Evolutionary conservation across 1,284 basidiomycete genomes (phyloP).

Genomic region (Singerocomus inundabilis): DNA sequence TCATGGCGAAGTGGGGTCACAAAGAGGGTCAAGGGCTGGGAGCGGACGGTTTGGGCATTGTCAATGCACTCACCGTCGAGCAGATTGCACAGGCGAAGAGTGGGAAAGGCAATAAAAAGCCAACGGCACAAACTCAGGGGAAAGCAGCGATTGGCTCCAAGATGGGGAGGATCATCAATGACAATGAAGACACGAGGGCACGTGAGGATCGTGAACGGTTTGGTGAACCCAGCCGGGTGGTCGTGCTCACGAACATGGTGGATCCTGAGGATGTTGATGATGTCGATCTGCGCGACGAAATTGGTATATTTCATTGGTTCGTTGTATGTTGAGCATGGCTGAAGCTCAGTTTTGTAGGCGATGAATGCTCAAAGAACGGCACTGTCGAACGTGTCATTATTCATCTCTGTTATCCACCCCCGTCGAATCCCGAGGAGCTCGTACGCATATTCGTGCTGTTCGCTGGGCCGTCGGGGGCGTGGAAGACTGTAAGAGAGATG

Average conservation of each 20-base stretch:
- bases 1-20: slow-evolving; percentile 95
- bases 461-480: slow-evolving; percentile 86
- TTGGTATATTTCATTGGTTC: slow-evolving; percentile 54
- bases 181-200: slow-evolving; percentile 74
- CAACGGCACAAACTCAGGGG: slow-evolving; percentile 29
- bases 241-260: slow-evolving; percentile 87
- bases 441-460: slow-evolving; percentile 87
- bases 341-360: slow-evolving; percentile 47
- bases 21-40: slow-evolving; percentile 91
- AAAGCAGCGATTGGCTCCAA: slow-evolving; percentile 48
- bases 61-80: slow-evolving; percentile 83
- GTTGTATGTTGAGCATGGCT: slow-evolving; percentile 5
- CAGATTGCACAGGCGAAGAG: slow-evolving; percentile 42
- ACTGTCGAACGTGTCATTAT: slow-evolving; percentile 87
- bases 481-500: slow-evolving; percentile 89
- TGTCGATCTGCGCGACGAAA: slow-evolving; percentile 82
- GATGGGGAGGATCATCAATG: slow-evolving; percentile 86
- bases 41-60: slow-evolving; percentile 78
- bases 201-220: slow-evolving; percentile 75
- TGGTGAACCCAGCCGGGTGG: slow-evolving; percentile 85
- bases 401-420: slow-evolving; percentile 69
- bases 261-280: slow-evolving; percentile 79
- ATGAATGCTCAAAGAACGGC: slow-evolving; percentile 87
- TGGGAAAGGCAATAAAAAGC: slow-evolving; percentile 33
- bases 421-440: slow-evolving; percentile 59